These are phyloP conservation scores for Pinus tabuliformis DNA, from an alignment of 75 land plant species.

Conservation along the genomic window DNA sequence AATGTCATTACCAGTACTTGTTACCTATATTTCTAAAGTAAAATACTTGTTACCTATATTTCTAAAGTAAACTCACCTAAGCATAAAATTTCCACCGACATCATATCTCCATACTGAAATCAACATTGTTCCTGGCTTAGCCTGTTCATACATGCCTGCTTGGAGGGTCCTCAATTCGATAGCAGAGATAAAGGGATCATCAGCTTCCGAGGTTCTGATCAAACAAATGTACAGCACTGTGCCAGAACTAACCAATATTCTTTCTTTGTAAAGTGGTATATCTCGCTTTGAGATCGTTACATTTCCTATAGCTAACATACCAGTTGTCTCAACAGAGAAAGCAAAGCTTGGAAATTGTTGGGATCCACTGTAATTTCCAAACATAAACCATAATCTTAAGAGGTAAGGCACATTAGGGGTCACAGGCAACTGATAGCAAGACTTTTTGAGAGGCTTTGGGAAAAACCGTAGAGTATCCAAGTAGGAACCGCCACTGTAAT, in stretches of 20 bases:
- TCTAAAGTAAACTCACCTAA: too few species aligned
- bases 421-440: conserved; percentile 3
- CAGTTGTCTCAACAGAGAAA: not conserved
- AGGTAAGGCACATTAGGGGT: not conserved
- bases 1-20: not conserved
- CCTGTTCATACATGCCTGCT: not conserved
- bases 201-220: not conserved
- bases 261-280: not conserved
- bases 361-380: conserved; percentile 5
- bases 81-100: not conserved
- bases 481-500: not conserved
- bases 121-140: not conserved
- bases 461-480: not conserved
- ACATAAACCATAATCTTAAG: not conserved
- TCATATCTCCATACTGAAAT: not conserved
- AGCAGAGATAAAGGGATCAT: conserved; percentile 1
- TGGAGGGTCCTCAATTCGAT: not conserved
- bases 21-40: not conserved
- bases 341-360: not conserved
- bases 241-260: not conserved
- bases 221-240: not conserved
- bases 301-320: not conserved
- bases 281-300: not conserved
- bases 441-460: not conserved
- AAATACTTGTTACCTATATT: not conserved